Evolutionary conservation across 345 rosid species (phyloP), one percentile per base, ranked within the genome.

Genomic region (Bretschneidera sinensis): DNA sequence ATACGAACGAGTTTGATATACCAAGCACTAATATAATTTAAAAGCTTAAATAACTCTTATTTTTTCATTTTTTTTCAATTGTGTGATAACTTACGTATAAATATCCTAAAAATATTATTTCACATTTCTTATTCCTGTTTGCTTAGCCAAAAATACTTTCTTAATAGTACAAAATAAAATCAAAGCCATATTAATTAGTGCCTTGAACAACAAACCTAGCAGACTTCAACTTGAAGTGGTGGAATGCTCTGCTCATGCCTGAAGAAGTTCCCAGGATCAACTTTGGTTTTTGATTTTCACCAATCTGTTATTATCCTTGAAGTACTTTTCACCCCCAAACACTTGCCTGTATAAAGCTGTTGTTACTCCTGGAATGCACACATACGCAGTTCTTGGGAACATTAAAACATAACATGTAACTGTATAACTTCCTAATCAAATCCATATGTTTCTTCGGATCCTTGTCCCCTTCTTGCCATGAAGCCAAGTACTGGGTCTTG

Each of bases 241-340:
- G 92, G 96, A 19, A 88, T 70, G 22, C 89, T 85, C 69, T 88
- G 96, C 20, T 85, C 95, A 51, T 83, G 73, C 25, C 83, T 70
- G 45, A 86, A 86, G 66, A 86, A 78, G 50, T 86, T 84, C 0
- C 24, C 62, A 4, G 83, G 94, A 62, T 84, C 96, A 54, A 88
- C 74, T 43, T 20, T 67, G 2, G 87, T 56, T 67, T n/a, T 88
- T 85, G 62, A 81, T 62, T 28, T 21, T 61, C 53, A 81, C 81
- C 71, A 88, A 65, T 55, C 79, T 81, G 33, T 69, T 47, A 67
- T 87, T 87, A 6, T 49, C 65, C 56, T 74, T 74, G 54, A 79
- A 85, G 64, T 89, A 84, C 62, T 57, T 82, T 4, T 35, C 28
- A 10, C 95, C 92, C n/a, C 77, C 84, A 87, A 8, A 2, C 24